Evolutionary conservation across 1,139 yeast genomes (phyloP).

Genomic region (Suhomyces wounanorum): DNA sequence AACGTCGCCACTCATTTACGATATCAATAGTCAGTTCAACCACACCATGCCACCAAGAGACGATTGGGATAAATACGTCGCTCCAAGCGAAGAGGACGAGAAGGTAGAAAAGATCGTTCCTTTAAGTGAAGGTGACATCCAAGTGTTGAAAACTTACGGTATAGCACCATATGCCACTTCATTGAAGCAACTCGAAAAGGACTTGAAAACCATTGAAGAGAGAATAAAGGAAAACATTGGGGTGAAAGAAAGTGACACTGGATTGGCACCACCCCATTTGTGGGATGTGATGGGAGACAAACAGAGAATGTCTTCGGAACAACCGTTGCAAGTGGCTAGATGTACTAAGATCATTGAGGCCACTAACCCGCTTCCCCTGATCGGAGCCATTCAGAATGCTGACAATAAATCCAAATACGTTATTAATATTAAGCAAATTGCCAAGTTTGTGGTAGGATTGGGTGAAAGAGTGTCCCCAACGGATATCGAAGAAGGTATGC

Average conservation of each 20-base stretch:
- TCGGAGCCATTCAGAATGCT: constrained; percentile 52
- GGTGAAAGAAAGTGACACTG: constrained; percentile 92
- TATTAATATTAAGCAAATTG: constrained; percentile 95
- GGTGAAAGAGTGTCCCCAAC: constrained; percentile 98
- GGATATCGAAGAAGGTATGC: constrained; percentile 98
- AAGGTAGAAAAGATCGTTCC: constrained; percentile 75
- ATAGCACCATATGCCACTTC: constrained; percentile 92
- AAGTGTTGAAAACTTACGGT: constrained; percentile 93
- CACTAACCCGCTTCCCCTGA: constrained; percentile 35
- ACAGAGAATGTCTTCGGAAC: constrained; percentile 90
- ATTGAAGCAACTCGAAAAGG: constrained; percentile 81
- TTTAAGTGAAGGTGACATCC: constrained; percentile 93
- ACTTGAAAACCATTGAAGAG: constrained; percentile 76
- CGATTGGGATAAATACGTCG: constrained; percentile 96
- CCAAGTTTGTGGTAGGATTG: constrained; percentile 93
- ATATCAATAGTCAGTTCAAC: background rate
- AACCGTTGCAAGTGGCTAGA: constrained; percentile 96
- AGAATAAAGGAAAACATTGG: constrained; percentile 94
- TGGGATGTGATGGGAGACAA: constrained; percentile 99
- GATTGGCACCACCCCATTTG: constrained; percentile 89
- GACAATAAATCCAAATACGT: constrained; percentile 90
- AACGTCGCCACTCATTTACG: constrained; percentile 9
- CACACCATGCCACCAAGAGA: constrained; percentile 74
- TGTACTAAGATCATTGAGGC: constrained; percentile 94
- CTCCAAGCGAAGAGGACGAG: constrained; percentile 74